Percentiles rank a stretch among this genome's conserved stretches.
phyloP scores from a whole-genome alignment of 371 early-diverging fungal species.

The Entomophthora muscae region DNA sequence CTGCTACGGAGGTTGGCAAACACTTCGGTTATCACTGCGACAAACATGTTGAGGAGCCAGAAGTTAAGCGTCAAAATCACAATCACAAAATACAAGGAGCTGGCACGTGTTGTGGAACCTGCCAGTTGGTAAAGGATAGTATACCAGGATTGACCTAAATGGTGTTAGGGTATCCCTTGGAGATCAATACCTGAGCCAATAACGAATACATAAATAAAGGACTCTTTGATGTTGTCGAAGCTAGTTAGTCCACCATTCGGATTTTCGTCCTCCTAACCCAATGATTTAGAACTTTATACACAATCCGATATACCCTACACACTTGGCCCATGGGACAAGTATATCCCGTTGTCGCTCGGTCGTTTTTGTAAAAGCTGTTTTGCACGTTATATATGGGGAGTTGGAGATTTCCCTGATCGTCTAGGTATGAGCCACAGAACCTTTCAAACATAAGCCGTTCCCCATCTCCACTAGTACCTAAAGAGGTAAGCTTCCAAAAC shows the following conservation, averaged over 20 bases:
- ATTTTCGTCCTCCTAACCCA: not conserved
- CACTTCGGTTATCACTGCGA: slow-evolving; percentile 51
- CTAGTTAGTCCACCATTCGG: slow-evolving; percentile 5
- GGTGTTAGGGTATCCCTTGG: not conserved
- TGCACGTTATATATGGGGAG: not conserved
- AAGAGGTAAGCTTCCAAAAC: not conserved
- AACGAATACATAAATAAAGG: slow-evolving; percentile 3
- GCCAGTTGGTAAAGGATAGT: slow-evolving; percentile 43
- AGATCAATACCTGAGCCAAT: slow-evolving; percentile 3
- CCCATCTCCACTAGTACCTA: not conserved
- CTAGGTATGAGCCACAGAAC: slow-evolving; percentile 3
- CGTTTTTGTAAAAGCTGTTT: not conserved
- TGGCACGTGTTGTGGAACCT: slow-evolving; percentile 32
- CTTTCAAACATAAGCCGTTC: not conserved
- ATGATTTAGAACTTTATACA: too few relatives aligned
- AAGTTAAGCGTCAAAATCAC: slow-evolving; percentile 43
- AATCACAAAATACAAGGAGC: slow-evolving; percentile 33
- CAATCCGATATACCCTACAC: too few relatives aligned
- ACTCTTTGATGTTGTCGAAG: slow-evolving; percentile 3
- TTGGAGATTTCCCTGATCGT: not conserved
- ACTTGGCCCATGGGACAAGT: slow-evolving; percentile 5
- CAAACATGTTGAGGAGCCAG: slow-evolving; percentile 45
- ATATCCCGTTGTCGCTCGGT: not conserved
- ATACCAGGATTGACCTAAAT: slow-evolving; percentile 34
- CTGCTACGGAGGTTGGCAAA: slow-evolving; percentile 40